These are phyloP conservation scores for Glebionis coronaria DNA, from an alignment of 129 eudicot genomes.

Conservation along the genomic window DNA sequence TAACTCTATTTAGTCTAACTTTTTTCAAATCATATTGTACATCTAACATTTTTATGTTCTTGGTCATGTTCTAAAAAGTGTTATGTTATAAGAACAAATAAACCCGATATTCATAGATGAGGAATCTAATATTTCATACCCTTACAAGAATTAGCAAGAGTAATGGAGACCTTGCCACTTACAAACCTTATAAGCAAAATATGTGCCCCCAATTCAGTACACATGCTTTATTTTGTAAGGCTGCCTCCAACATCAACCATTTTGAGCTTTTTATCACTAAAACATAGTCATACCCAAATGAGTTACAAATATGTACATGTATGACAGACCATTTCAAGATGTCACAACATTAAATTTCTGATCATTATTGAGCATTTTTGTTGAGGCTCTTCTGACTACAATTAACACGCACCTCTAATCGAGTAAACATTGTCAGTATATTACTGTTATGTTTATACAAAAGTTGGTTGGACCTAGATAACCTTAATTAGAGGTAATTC, in stretches of 20 bases:
- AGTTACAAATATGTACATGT: no score
- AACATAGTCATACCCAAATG: no score
- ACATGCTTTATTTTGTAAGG: slow-evolving; percentile 77
- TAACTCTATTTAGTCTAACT: neutral
- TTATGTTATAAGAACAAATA: no score
- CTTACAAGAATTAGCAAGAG: slow-evolving; percentile 90
- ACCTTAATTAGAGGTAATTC: no score
- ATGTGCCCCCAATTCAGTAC: slow-evolving; percentile 92
- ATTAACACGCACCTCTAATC: no score
- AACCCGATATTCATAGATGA: neutral
- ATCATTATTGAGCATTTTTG: no score
- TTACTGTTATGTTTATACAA: no score
- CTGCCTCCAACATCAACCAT: slow-evolving; percentile 99
- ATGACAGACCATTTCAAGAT: no score
- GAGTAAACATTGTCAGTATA: no score
- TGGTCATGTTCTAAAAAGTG: neutral
- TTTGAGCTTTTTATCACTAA: slow-evolving; percentile 76
- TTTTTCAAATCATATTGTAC: neutral
- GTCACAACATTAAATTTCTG: no score
- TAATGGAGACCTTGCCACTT: slow-evolving; percentile 91
- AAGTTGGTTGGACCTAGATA: no score
- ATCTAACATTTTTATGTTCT: neutral
- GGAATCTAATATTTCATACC: slow-evolving; percentile 41
- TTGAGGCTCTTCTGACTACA: no score
- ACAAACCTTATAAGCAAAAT: slow-evolving; percentile 94